Conservation (phyloP, 2,329 filamentous ascomycete genomes). For the Talaromyces sp. region DNA sequence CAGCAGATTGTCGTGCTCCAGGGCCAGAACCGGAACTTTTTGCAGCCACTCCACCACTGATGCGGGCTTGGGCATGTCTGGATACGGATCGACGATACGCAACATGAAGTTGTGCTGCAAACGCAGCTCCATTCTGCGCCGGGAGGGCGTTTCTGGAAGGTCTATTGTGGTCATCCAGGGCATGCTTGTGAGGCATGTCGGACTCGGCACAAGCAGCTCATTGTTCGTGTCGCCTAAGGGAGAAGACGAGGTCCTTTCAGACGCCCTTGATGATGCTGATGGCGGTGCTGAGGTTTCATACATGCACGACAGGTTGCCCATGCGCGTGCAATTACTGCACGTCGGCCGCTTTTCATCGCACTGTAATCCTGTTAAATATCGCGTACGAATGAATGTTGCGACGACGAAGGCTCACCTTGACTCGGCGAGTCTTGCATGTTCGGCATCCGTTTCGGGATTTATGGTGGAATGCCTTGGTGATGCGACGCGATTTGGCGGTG, state of each 20-base stretch:
- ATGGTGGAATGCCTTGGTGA: constrained; percentile 7
- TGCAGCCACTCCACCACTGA: neutral
- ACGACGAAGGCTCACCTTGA: neutral
- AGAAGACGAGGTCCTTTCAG: neutral
- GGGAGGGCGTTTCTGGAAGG: neutral
- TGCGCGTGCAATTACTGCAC: neutral
- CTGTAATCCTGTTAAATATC: neutral
- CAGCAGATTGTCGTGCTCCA: neutral
- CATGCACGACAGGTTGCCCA: neutral
- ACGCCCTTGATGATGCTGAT: neutral
- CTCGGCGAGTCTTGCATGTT: constrained; percentile 14
- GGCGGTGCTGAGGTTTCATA: neutral
- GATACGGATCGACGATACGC: neutral
- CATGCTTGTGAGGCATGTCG: neutral
- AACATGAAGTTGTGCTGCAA: neutral
- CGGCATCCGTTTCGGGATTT: constrained; percentile 15
- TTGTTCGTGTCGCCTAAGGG: neutral
- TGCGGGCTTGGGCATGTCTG: neutral
- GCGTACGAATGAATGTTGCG: neutral
- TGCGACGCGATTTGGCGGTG: neutral
- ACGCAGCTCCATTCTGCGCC: neutral
- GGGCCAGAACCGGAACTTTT: neutral
- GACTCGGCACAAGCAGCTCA: neutral
- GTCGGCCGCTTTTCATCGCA: neutral
- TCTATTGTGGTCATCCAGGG: neutral